A percentile compares a stretch with the other conserved stretches of the same genome.
Evolutionary conservation across 305 asterid genomes (phyloP).

Genomic region (Coffea humblotiana): DNA sequence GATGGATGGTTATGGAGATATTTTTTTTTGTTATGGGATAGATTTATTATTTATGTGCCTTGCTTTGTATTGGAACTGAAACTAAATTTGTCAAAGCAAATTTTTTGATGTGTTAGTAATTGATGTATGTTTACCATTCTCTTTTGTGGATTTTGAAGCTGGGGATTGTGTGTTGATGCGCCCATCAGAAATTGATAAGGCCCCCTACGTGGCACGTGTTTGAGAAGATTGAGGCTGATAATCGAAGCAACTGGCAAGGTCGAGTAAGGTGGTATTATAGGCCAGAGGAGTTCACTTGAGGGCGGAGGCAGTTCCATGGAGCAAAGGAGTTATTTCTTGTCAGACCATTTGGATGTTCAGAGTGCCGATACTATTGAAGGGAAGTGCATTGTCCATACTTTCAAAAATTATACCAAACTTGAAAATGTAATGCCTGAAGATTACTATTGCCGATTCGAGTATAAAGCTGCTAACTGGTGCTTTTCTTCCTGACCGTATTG

Average conservation of each 20-base stretch:
- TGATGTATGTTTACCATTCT: neutral
- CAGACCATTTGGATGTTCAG: slow-evolving; percentile 66
- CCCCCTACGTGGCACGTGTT: slow-evolving; percentile 71
- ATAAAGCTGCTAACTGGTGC: slow-evolving; percentile 51
- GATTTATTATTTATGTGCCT: neutral
- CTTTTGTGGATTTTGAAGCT: slow-evolving; percentile 36
- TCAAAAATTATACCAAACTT: slow-evolving; percentile 58
- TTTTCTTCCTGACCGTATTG: slow-evolving; percentile 53
- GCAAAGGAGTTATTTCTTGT: slow-evolving; percentile 62
- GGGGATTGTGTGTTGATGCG: slow-evolving; percentile 75
- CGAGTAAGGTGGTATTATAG: slow-evolving; percentile 76
- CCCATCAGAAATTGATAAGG: slow-evolving; percentile 38
- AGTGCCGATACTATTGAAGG: slow-evolving; percentile 67
- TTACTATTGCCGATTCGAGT: slow-evolving; percentile 61
- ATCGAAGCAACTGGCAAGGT: slow-evolving; percentile 41
- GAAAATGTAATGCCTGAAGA: slow-evolving; percentile 53
- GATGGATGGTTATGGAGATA: neutral
- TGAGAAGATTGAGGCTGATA: slow-evolving; percentile 66
- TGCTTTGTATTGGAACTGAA: neutral
- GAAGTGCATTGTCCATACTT: slow-evolving; percentile 59
- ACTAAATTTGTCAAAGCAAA: neutral
- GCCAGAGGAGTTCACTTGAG: slow-evolving; percentile 69
- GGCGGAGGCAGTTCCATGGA: slow-evolving; percentile 66
- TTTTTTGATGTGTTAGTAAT: neutral
- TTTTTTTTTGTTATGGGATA: neutral